Conservation (phyloP, 345 rosid species). For the Eucalyptus guilfoylei region DNA sequence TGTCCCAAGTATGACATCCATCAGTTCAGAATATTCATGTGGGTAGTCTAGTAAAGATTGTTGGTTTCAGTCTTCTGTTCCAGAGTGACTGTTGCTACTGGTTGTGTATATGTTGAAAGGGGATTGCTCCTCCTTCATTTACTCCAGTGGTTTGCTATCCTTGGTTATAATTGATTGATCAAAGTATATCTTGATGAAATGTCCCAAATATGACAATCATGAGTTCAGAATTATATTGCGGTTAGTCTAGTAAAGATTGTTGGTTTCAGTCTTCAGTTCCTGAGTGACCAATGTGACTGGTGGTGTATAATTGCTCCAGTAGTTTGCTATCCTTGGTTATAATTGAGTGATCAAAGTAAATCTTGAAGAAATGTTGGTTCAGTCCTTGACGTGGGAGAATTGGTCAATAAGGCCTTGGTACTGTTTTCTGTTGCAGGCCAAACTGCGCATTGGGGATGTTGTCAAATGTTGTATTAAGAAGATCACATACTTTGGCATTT, state of each 20-base stretch:
- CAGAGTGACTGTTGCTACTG: neutral
- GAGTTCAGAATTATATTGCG: neutral
- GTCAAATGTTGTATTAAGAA: constrained; percentile 82
- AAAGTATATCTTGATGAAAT: neutral
- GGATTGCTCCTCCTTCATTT: neutral
- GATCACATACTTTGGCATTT: constrained; percentile 85
- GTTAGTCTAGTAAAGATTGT: neutral
- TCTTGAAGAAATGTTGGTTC: neutral
- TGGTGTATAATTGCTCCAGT: neutral
- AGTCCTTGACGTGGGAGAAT: neutral
- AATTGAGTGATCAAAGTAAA: neutral
- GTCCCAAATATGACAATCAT: neutral
- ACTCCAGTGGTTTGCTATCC: neutral
- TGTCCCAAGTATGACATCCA: neutral
- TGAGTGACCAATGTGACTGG: neutral
- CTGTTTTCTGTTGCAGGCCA: constrained; percentile 40
- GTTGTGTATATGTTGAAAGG: neutral
- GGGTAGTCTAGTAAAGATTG: neutral
- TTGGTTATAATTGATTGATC: neutral
- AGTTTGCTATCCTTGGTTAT: neutral
- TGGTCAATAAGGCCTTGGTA: neutral
- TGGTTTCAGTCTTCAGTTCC: neutral
- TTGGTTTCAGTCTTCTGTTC: neutral
- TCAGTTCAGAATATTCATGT: neutral
- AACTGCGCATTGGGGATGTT: constrained; percentile 82